Percentiles rank a stretch among this genome's conserved stretches.
phyloP scores from a whole-genome alignment of 1,284 basidiomycete genomes.

The Retiboletus flavoniger region DNA sequence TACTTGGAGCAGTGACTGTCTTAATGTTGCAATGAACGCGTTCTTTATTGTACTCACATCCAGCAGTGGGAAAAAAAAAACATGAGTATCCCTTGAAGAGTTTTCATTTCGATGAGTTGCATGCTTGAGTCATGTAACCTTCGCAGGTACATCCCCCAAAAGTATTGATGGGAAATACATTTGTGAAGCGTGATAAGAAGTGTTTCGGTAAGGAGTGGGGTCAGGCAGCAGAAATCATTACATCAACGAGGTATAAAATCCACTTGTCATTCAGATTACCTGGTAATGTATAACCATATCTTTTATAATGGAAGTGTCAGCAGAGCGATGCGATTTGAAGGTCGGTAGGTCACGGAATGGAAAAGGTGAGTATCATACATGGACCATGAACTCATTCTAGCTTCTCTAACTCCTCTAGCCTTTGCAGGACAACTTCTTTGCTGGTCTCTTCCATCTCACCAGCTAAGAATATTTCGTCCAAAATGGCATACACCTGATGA shows the following conservation, averaged over 20 bases:
- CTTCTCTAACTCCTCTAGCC: conserved; percentile 89
- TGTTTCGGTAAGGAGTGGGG: neutral
- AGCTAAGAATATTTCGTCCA: conserved; percentile 98
- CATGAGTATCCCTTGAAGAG: neutral
- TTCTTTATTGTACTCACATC: conserved; percentile 6
- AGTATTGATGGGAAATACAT: no score
- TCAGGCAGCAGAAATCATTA: neutral
- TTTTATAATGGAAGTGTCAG: conserved; percentile 14
- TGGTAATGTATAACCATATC: neutral
- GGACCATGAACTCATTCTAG: conserved; percentile 54
- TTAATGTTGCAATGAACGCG: neutral
- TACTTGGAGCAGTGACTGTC: neutral
- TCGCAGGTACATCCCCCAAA: neutral
- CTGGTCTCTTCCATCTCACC: conserved; percentile 98
- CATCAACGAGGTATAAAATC: neutral
- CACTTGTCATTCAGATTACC: conserved; percentile 27
- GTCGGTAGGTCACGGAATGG: conserved; percentile 6
- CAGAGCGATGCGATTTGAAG: conserved; percentile 7
- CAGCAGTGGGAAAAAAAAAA: neutral
- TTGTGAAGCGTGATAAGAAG: neutral
- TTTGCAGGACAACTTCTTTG: conserved; percentile 89
- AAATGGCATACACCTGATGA: conserved; percentile 86
- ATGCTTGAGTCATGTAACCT: neutral
- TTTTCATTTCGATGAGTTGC: neutral
- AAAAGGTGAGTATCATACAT: conserved; percentile 9